Evolutionary conservation across 2,329 filamentous ascomycete genomes (phyloP), one percentile per base, ranked within the genome.

Genomic region (Neocatenulostroma microsporum): DNA sequence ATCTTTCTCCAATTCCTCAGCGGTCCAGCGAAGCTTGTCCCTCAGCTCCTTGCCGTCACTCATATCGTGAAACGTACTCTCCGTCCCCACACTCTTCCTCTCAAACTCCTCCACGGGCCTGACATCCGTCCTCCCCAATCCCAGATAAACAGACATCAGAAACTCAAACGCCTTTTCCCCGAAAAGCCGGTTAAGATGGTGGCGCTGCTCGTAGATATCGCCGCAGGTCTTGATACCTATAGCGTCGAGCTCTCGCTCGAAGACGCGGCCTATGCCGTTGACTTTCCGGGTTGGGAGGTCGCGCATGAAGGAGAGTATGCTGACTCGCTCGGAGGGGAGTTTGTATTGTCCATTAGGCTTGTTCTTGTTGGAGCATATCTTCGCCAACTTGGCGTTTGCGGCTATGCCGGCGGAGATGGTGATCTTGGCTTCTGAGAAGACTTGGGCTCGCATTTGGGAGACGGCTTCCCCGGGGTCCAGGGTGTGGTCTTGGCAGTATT

Each of bases 351-450:
- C 91, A 50, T 98, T 94, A 0, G 91, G 91, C 56, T 98, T 98
- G 62, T 96, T 95, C 59, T 82, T 77, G 56, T 98, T 95, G 13
- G 86, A 94, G 51, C 83, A 86, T 21, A 98, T 94, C 62, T 98
- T 98, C 20, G 91, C 89, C 11, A 98, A 70, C 55, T 87, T 89
- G 0, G 88, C 81, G 58, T 98, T 98, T 1, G 86, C 83, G 1
- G 87, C 89, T 42, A 98, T 94, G 1, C 91, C 91, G 1, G 89
- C 91, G 12, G 88, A 95, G 3, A 98, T 81, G 0, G 88, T 95
- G 39, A 98, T 80, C 25, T 81, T 78, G 0, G 86, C 82, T 51
- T 75, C 78, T 42, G 84, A 74, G 24, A 82, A 70, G 1, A 98
- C 76, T 52, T 94, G 78, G 9, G 70, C 69, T 8, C 91, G 78